A percentile compares a stretch with the other conserved stretches of the same genome.
Conservation (phyloP, 306 rosid genomes). For the Arachis hypogaea region DNA sequence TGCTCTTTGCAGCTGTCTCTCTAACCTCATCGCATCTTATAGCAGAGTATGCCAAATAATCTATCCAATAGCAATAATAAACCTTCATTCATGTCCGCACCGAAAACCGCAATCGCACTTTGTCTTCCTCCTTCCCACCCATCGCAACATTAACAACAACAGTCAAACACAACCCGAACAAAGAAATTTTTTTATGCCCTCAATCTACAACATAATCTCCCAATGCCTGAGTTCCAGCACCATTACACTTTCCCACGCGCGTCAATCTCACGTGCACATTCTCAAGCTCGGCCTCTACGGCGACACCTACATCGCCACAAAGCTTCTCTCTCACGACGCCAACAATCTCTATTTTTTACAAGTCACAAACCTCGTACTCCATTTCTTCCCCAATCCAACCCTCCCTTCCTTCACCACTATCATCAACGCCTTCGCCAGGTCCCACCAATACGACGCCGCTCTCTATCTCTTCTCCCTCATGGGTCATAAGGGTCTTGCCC, state of each 20-base stretch:
- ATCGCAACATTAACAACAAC: neutral
- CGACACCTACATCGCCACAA: conserved; percentile 50
- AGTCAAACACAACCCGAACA: neutral
- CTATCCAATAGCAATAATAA: too few species aligned
- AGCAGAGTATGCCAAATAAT: too few species aligned
- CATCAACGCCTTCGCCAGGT: conserved; percentile 56
- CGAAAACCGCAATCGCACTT: too few species aligned
- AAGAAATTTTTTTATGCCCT: neutral
- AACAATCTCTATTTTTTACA: conserved; percentile 49
- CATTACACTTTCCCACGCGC: conserved; percentile 43
- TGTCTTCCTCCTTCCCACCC: too few species aligned
- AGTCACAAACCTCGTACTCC: conserved; percentile 44
- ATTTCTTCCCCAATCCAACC: conserved; percentile 52
- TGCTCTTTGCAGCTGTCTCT: too few species aligned
- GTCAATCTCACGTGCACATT: conserved; percentile 61
- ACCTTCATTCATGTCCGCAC: too few species aligned
- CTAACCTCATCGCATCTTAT: too few species aligned
- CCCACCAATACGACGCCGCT: conserved; percentile 47
- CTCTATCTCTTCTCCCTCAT: conserved; percentile 57
- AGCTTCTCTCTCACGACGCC: conserved; percentile 70
- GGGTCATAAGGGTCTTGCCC: conserved; percentile 50
- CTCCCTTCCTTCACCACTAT: conserved; percentile 69
- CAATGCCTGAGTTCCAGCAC: conserved; percentile 49
- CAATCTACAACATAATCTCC: conserved; percentile 32
- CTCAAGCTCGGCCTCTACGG: conserved; percentile 51